phyloP scores from a whole-genome alignment of 345 rosid species.

The Psidium guajava region DNA sequence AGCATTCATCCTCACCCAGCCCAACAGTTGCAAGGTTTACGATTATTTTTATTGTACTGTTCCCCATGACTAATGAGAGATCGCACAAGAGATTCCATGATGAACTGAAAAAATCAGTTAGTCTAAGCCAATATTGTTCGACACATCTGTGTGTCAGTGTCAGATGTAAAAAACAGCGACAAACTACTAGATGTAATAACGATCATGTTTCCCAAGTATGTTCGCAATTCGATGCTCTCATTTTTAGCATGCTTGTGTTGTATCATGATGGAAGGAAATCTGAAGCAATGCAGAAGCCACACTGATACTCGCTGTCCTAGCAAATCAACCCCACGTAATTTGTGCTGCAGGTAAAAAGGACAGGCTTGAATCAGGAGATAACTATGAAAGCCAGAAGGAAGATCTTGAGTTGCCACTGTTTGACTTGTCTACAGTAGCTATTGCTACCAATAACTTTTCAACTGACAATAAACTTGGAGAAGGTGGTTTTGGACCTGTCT shows the following conservation, averaged over 20 bases:
- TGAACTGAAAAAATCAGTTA: neutral
- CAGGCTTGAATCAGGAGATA: neutral
- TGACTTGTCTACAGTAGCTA: neutral
- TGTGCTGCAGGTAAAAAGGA: neutral
- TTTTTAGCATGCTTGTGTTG: neutral
- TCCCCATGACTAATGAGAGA: neutral
- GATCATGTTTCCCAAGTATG: neutral
- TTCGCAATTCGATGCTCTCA: neutral
- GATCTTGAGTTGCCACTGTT: neutral
- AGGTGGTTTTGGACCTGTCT: constrained; percentile 8
- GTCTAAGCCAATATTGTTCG: neutral
- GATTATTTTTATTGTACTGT: neutral
- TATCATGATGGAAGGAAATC: neutral
- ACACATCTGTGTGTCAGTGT: neutral
- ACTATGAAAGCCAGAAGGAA: neutral
- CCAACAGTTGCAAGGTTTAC: neutral
- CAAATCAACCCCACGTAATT: neutral
- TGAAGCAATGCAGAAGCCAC: neutral
- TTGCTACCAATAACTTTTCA: constrained; percentile 2
- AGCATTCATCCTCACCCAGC: neutral
- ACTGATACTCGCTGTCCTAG: neutral
- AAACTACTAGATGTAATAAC: neutral
- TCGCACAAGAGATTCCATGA: neutral
- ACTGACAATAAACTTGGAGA: neutral
- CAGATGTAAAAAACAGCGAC: neutral